Evolutionary conservation across 2,329 filamentous ascomycete species (phyloP).

Genomic region (Fusarium piperis): DNA sequence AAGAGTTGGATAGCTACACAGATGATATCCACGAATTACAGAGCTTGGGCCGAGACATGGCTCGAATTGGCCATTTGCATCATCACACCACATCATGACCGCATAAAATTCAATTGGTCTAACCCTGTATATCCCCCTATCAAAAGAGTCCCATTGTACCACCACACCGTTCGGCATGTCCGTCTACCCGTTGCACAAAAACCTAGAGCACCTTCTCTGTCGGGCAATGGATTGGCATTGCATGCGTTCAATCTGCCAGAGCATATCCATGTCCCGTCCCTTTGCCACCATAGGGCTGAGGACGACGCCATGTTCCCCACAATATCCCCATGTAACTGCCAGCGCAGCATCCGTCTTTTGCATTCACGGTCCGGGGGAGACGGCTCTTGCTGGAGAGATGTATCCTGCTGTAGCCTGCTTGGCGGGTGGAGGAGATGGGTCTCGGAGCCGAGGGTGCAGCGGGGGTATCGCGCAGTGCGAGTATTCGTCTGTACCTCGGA

Average conservation of each 20-base stretch:
- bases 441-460: background rate
- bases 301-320: background rate
- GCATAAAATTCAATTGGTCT: background rate
- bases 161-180: background rate
- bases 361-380: background rate
- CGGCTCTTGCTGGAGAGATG: background rate
- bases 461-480: background rate
- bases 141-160: background rate
- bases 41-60: background rate
- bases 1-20: background rate
- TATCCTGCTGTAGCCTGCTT: background rate
- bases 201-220: background rate
- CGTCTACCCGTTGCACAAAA: background rate
- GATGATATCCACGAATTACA: background rate
- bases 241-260: background rate
- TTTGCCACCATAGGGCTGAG: slow-evolving; percentile 7
- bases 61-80: background rate
- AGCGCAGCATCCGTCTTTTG: background rate
- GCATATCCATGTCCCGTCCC: background rate
- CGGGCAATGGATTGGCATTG: background rate
- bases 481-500: background rate
- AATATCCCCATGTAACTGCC: background rate
- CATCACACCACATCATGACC: background rate
- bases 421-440: background rate
- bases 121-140: background rate